Evolutionary conservation across 768 basidiomycete genomes (phyloP).

Genomic region (Tulasnella sp.): DNA sequence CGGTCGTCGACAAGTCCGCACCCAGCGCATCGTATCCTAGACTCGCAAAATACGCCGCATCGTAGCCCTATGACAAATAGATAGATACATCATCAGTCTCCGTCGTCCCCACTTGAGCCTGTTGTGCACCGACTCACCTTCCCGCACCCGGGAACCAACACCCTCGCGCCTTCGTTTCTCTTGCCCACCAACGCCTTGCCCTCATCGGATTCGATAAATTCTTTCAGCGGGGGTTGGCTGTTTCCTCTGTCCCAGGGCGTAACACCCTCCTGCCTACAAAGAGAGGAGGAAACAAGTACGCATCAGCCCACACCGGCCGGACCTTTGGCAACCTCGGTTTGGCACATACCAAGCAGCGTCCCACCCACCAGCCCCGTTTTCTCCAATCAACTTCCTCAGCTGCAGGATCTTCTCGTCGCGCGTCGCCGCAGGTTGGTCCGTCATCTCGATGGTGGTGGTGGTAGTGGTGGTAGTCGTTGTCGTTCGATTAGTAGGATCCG

Average conservation of each 20-base stretch:
- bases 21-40: slow-evolving; percentile 40
- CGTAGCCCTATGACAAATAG: slow-evolving; percentile 40
- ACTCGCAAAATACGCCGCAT: slow-evolving; percentile 42
- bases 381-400: slow-evolving; percentile 11
- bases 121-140: slow-evolving; percentile 22
- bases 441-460: too few relatives aligned
- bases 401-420: background rate
- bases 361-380: slow-evolving; percentile 16
- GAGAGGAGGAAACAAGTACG: background rate
- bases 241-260: slow-evolving; percentile 55
- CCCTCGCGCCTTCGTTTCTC: slow-evolving; percentile 33
- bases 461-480: too few relatives aligned
- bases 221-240: slow-evolving; percentile 44
- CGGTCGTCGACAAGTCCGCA: slow-evolving; percentile 46
- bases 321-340: background rate
- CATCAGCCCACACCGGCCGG: too few relatives aligned
- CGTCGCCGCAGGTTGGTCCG: background rate
- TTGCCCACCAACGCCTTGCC: slow-evolving; percentile 31
- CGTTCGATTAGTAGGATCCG: too few relatives aligned
- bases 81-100: background rate
- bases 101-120: background rate
- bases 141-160: slow-evolving; percentile 51
- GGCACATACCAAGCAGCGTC: slow-evolving; percentile 17
- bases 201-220: slow-evolving; percentile 19
- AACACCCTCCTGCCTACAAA: slow-evolving; percentile 33